Percentiles rank a stretch among this genome's conserved stretches.
Conservation (phyloP, 441 rosid species). For the Jatropha multifida region DNA sequence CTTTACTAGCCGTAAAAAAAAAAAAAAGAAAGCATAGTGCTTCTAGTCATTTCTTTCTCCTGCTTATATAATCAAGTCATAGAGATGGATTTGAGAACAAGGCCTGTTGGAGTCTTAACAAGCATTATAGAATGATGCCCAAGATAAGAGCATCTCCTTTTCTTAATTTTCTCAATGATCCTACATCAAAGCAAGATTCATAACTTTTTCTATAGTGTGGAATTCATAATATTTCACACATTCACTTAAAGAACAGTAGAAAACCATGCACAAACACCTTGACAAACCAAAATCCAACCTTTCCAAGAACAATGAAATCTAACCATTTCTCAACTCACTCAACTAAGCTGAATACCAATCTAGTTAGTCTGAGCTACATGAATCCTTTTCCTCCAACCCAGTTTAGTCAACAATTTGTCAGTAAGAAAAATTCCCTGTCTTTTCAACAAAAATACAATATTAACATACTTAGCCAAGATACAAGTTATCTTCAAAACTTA, state of each 20-base stretch:
- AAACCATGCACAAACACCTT: neutral
- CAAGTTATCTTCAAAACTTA: neutral
- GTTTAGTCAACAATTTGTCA: neutral
- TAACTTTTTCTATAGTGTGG: neutral
- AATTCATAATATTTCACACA: neutral
- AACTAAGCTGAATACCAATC: conserved; percentile 3
- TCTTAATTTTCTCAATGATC: neutral
- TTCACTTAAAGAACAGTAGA: neutral
- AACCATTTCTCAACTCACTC: neutral
- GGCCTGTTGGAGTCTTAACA: neutral
- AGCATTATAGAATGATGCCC: neutral
- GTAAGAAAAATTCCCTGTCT: neutral
- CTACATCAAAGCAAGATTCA: neutral
- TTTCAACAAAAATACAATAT: neutral
- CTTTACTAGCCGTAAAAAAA: neutral
- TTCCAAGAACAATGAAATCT: neutral
- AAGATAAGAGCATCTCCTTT: neutral
- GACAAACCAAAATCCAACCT: neutral
- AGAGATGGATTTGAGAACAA: neutral
- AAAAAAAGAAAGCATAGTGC: neutral
- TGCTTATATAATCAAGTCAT: neutral
- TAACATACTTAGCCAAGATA: neutral
- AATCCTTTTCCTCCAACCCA: neutral
- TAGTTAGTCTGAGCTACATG: neutral
- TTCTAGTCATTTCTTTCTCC: neutral